A percentile compares a stretch with the other conserved stretches of the same genome.
Evolutionary conservation across 2,329 filamentous ascomycete species (phyloP).

Genomic region (Xylaria sp.): DNA sequence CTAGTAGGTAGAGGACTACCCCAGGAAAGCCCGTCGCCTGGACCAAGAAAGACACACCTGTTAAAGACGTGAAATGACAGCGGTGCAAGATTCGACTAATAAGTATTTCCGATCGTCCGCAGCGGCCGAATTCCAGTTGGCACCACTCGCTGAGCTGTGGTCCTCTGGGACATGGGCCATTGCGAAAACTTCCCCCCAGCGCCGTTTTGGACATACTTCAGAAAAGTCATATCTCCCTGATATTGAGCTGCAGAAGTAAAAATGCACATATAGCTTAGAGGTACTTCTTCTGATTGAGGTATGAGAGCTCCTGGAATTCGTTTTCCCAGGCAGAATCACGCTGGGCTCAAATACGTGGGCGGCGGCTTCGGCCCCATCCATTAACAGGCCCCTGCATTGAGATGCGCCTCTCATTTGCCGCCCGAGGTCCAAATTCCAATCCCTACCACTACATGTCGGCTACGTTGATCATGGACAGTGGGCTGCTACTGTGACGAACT

Average conservation of each 20-base stretch:
- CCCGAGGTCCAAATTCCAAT: slow-evolving; percentile 20
- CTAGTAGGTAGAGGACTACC: background rate
- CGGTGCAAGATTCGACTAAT: slow-evolving; percentile 25
- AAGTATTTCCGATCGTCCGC: background rate
- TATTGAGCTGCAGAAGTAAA: slow-evolving; percentile 25
- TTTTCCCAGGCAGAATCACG: slow-evolving; percentile 2
- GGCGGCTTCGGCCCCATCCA: slow-evolving; percentile 33
- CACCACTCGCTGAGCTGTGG: background rate
- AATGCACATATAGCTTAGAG: slow-evolving; percentile 5
- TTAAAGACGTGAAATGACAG: slow-evolving; percentile 36
- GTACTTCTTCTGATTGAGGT: slow-evolving; percentile 23
- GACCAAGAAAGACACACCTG: slow-evolving; percentile 38
- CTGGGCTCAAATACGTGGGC: slow-evolving; percentile 15
- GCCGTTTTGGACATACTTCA: slow-evolving; percentile 36
- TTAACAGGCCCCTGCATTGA: slow-evolving; percentile 32
- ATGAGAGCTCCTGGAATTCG: slow-evolving; percentile 8
- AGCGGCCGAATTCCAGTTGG: slow-evolving; percentile 6
- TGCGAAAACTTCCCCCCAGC: slow-evolving; percentile 40
- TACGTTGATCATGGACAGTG: slow-evolving; percentile 24
- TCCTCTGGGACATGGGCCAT: slow-evolving; percentile 35
- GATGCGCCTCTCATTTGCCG: slow-evolving; percentile 32
- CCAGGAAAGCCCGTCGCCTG: background rate
- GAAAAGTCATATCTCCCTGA: slow-evolving; percentile 34
- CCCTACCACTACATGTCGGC: slow-evolving; percentile 17
- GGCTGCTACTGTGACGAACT: slow-evolving; percentile 22